A percentile compares a stretch with the other conserved stretches of the same genome.
These are phyloP conservation scores for Pichia gijzeniarum DNA, from an alignment of 805 yeast species.

Conservation along the genomic window DNA sequence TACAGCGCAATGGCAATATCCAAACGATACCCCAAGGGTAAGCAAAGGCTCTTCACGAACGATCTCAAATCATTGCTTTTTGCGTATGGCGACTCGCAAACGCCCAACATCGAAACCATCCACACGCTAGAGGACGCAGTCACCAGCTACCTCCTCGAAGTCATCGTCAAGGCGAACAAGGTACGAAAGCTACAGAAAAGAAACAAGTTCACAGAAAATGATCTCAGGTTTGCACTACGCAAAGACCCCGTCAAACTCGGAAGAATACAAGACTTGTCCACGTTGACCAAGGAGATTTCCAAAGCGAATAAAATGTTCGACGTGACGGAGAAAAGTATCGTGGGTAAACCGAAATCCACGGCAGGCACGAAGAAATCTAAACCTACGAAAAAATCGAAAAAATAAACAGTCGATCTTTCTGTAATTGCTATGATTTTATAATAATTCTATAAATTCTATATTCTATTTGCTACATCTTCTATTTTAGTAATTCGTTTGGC, in stretches of 20 bases:
- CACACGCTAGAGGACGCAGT: constrained; percentile 63
- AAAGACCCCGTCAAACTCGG: constrained; percentile 63
- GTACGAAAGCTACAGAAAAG: constrained; percentile 44
- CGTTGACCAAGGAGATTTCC: constrained; percentile 52
- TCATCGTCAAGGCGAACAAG: constrained; percentile 45
- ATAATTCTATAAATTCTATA: too few species aligned
- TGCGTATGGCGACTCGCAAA: constrained; percentile 68
- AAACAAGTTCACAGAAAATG: constrained; percentile 63
- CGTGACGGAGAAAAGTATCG: constrained; percentile 46
- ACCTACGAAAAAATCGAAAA: constrained; percentile 6
- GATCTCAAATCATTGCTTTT: constrained; percentile 53
- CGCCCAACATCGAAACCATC: constrained; percentile 60
- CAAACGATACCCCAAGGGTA: constrained; percentile 16
- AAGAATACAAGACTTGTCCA: constrained; percentile 58
- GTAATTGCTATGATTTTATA: too few species aligned
- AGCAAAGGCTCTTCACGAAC: constrained; percentile 29
- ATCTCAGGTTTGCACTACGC: constrained; percentile 63
- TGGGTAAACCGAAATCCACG: constrained; percentile 8
- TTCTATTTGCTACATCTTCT: too few species aligned
- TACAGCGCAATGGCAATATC: constrained; percentile 13
- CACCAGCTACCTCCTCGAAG: constrained; percentile 54
- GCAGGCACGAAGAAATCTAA: constrained; percentile 1
- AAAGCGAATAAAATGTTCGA: constrained; percentile 66
- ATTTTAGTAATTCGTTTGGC: constrained; percentile 9
- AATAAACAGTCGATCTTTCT: too few species aligned